Conservation (phyloP, 164 flowering plant species). For the Aristolochia fimbriata region DNA sequence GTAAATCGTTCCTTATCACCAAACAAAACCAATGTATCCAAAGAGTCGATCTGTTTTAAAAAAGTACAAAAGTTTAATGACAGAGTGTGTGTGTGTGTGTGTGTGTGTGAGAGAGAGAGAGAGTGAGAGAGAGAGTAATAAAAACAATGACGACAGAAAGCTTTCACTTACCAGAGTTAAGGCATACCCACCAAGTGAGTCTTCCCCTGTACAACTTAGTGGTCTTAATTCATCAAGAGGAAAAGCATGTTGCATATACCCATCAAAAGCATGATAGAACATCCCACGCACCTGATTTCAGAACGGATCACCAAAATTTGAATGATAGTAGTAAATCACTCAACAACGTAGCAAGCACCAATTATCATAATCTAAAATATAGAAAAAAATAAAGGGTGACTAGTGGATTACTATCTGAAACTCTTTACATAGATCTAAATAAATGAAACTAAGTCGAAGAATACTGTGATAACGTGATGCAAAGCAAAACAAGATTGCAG, state of each 20-base stretch:
- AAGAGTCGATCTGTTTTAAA: slow-evolving; percentile 68
- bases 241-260: slow-evolving; percentile 92
- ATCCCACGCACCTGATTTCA: slow-evolving; percentile 65
- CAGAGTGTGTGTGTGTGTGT: too few species aligned
- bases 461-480: too few species aligned
- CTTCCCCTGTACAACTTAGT: slow-evolving; percentile 79
- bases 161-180: slow-evolving; percentile 62
- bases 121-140: background rate
- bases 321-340: too few species aligned
- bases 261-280: slow-evolving; percentile 96
- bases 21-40: slow-evolving; percentile 79
- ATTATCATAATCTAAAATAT: too few species aligned
- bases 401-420: too few species aligned
- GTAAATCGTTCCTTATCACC: slow-evolving; percentile 76
- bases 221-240: slow-evolving; percentile 91
- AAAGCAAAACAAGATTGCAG: too few species aligned
- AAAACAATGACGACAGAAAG: too few species aligned
- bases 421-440: too few species aligned
- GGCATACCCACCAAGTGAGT: slow-evolving; percentile 91
- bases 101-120: background rate
- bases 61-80: background rate
- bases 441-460: too few species aligned
- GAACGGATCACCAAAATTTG: background rate
- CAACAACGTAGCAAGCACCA: too few species aligned
- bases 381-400: too few species aligned